Base-by-base conservation (phyloP, 202 grass and related monocot species). In the Saccharum hybrid region DNA sequence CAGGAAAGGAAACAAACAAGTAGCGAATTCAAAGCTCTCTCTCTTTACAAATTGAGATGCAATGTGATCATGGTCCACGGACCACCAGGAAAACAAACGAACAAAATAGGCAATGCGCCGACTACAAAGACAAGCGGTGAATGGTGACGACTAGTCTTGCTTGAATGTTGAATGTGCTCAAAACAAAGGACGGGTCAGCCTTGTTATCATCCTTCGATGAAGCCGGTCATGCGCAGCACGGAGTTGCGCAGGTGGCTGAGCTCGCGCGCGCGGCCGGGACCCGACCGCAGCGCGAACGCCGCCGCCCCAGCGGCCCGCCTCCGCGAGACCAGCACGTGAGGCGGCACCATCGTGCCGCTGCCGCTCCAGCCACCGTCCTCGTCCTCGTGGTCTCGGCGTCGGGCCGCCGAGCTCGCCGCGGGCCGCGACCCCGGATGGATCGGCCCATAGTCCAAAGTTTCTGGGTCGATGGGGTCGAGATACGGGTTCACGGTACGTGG, bases 221-320 rank as follows among this genome's bases (percentile, higher is more conserved):
- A 94, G 0, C 93, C 88, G 18, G 90, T 94, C 87, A 94, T 86
- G 4, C 88, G 80, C 52, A 91, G 86, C 74, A 94, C 85, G 45
- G 82, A 75, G 78, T 82, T 67, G 12, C 90, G 79, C 48, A 90
- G 75, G 37, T 84, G 77, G 83, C 78, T 87, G 38, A 84, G 83
- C 71, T 94, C 90, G 33, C 80, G 90, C 49, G 82, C 84, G 78
- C 75, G 54, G 10, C 87, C 90, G 5, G 73, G 82, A n/a, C 92
- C 85, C 61, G 79, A 81, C 36, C 85, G 88, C 38, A 84, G 76
- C 26, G 85, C 81, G 84, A 84, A 92, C 5, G 77, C 75, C 23
- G 69, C 78, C 15, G 59, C 34, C 34, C 62, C 8, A 34, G 64
- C 33, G 60, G 3, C 33, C 33, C 61, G 63, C 71, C 90, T 57